These are phyloP conservation scores for Gorgonomyces haynaldii DNA, from an alignment of 192 early-diverging fungal genomes.

Conservation along the genomic window DNA sequence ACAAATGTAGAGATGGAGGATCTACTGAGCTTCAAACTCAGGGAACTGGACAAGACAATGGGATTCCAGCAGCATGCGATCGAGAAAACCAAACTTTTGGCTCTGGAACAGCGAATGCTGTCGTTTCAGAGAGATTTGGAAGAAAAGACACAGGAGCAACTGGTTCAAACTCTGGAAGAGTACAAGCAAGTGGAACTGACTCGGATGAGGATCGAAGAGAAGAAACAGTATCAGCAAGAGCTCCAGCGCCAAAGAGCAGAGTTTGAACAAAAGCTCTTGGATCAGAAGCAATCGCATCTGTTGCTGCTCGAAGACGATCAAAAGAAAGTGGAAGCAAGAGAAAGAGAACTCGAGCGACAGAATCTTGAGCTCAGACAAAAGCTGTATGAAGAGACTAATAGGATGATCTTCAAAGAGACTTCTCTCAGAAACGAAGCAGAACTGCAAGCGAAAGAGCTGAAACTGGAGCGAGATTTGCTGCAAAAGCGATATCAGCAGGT, in stretches of 20 bases:
- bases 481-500: conserved; percentile 20
- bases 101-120: conserved; percentile 25
- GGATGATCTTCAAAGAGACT: conserved; percentile 18
- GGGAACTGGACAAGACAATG: conserved; percentile 3
- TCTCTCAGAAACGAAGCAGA: conserved; percentile 27
- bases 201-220: conserved; percentile 32
- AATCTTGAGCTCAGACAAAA: conserved; percentile 27
- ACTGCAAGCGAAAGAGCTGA: conserved; percentile 15
- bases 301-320: conserved; percentile 11
- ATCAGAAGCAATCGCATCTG: conserved; percentile 8
- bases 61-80: background rate
- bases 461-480: conserved; percentile 20
- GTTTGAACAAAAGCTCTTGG: conserved; percentile 14
- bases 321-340: conserved; percentile 17
- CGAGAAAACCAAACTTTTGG: background rate
- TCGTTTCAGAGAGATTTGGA: conserved; percentile 32
- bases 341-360: conserved; percentile 24
- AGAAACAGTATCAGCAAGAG: conserved; percentile 15
- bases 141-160: conserved; percentile 8
- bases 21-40: conserved; percentile 13
- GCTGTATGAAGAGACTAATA: conserved; percentile 24
- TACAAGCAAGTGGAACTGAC: conserved; percentile 37
- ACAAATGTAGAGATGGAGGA: conserved; percentile 30
- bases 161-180: conserved; percentile 19
- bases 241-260: conserved; percentile 10